Evolutionary conservation across 768 basidiomycete species (phyloP).

Genomic region (Phaeotremella fagi): DNA sequence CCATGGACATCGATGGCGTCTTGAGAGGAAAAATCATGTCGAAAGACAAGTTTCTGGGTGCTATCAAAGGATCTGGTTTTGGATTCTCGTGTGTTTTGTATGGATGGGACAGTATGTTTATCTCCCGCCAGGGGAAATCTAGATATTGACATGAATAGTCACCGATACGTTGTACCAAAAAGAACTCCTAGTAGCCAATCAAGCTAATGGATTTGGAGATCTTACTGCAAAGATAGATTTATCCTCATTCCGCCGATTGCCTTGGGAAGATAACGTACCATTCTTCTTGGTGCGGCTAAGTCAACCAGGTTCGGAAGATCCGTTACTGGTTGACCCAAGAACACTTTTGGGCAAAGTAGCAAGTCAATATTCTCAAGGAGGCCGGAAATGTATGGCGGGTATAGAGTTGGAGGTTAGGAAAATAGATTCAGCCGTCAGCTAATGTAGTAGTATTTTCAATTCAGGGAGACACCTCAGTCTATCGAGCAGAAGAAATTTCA

Average conservation of each 20-base stretch:
- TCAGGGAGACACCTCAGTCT: conserved; percentile 70
- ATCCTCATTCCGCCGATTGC: conserved; percentile 77
- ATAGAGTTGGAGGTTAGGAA: conserved; percentile 81
- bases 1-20: conserved; percentile 72
- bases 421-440: background rate
- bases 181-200: conserved; percentile 86
- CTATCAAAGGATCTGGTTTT: conserved; percentile 69
- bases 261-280: conserved; percentile 85
- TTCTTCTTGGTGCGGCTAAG: conserved; percentile 89
- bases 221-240: conserved; percentile 80
- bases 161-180: too few relatives aligned
- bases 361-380: conserved; percentile 52
- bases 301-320: conserved; percentile 75
- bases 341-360: conserved; percentile 63
- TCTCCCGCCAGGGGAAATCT: conserved; percentile 10
- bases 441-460: conserved; percentile 33
- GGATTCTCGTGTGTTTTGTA: conserved; percentile 92
- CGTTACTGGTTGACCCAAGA: conserved; percentile 77
- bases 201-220: conserved; percentile 86
- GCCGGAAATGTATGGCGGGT: conserved; percentile 67
- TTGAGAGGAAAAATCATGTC: conserved; percentile 89
- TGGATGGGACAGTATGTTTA: conserved; percentile 36
- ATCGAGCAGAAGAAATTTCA: conserved; percentile 72
- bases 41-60: conserved; percentile 82
- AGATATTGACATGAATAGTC: background rate